Conservation (phyloP, 108 stramenopile species). For the Nannochloropsis gaditana region DNA sequence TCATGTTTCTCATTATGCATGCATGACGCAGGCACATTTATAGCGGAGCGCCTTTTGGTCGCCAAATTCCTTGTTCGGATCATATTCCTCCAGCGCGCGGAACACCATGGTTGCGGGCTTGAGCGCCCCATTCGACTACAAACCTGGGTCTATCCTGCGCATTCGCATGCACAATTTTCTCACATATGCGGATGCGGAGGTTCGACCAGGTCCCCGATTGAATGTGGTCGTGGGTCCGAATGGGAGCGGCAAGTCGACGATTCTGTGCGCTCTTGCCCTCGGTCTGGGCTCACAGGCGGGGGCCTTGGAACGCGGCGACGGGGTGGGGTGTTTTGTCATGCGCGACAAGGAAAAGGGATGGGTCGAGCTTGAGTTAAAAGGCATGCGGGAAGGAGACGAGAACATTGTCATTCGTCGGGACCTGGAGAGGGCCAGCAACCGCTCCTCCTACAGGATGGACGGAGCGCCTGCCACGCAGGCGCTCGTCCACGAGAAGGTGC, state of each 20-base stretch:
- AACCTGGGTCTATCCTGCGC: constrained; percentile 25
- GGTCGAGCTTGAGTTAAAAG: constrained; percentile 69
- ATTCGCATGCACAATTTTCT: constrained; percentile 55
- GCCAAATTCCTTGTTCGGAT: too few species aligned
- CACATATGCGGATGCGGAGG: constrained; percentile 44
- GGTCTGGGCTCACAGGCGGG: constrained; percentile 76
- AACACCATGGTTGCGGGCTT: too few species aligned
- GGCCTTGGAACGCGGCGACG: constrained; percentile 77
- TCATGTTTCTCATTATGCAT: too few species aligned
- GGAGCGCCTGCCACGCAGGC: constrained; percentile 36
- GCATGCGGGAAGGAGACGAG: neutral
- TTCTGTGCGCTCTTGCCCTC: constrained; percentile 86
- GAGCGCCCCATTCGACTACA: neutral
- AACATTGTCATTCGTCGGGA: constrained; percentile 30
- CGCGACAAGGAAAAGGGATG: constrained; percentile 61
- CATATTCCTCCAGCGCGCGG: too few species aligned
- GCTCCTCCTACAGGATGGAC: constrained; percentile 56
- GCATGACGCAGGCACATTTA: too few species aligned
- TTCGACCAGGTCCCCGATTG: constrained; percentile 59
- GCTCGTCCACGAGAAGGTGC: constrained; percentile 54
- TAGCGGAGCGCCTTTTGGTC: too few species aligned
- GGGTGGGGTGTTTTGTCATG: constrained; percentile 73
- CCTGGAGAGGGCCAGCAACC: constrained; percentile 33
- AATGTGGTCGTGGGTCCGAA: constrained; percentile 90
- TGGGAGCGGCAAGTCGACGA: constrained; percentile 88